Evolutionary conservation across 331 rosid species (phyloP).

Genomic region (Prunus yedoensis): DNA sequence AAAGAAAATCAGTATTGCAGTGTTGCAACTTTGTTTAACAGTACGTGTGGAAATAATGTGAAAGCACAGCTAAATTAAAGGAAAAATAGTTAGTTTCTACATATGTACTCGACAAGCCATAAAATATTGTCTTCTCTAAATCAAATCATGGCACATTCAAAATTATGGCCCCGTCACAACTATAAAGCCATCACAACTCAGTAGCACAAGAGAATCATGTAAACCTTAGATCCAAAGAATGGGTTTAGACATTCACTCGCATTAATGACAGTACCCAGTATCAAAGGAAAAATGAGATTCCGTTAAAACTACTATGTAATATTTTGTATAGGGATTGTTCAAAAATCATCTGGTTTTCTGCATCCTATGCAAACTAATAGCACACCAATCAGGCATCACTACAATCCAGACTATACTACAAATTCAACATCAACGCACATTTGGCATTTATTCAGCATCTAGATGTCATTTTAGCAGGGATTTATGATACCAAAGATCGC

Average conservation of each 20-base stretch:
- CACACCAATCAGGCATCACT: slow-evolving; percentile 8
- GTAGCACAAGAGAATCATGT: neutral
- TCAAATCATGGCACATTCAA: neutral
- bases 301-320: neutral
- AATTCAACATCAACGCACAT: neutral
- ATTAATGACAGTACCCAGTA: neutral
- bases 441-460: neutral
- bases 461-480: neutral
- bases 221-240: neutral
- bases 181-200: too few relatives aligned
- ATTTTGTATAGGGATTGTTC: neutral
- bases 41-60: slow-evolving; percentile 13
- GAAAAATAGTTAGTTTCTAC: neutral
- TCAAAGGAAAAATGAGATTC: neutral
- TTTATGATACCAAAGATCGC: neutral
- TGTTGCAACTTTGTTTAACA: neutral
- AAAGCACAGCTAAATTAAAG: neutral
- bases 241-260: neutral
- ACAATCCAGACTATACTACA: neutral
- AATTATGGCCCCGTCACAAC: neutral
- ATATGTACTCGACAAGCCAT: slow-evolving; percentile 8
- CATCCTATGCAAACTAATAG: neutral
- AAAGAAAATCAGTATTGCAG: slow-evolving; percentile 9
- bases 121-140: neutral
- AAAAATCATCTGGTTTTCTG: neutral